Percentiles rank a stretch among this genome's conserved stretches.
Conservation (phyloP, 805 yeast species). For the Wickerhamomyces bisporus region DNA sequence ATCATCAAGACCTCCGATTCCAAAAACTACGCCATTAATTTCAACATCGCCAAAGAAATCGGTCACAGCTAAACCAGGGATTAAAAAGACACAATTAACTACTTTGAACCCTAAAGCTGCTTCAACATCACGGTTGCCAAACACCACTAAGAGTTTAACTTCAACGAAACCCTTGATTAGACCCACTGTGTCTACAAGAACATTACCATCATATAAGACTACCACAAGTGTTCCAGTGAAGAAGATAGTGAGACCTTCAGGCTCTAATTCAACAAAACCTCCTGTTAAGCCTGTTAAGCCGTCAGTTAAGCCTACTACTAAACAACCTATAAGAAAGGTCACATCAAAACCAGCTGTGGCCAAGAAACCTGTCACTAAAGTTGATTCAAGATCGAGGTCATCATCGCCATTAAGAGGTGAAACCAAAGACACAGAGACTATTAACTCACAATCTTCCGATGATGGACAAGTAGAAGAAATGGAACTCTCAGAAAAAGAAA, state of each 20-base stretch:
- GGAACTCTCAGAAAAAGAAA: slow-evolving; percentile 1
- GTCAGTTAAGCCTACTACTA: neutral
- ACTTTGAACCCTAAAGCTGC: neutral
- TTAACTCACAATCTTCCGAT: neutral
- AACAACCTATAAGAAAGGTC: neutral
- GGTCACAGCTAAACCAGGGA: neutral
- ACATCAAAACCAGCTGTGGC: neutral
- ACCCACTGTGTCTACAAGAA: neutral
- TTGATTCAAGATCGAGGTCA: slow-evolving; percentile 7
- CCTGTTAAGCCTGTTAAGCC: neutral
- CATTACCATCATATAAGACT: neutral
- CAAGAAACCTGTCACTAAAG: neutral
- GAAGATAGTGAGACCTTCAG: too few relatives aligned
- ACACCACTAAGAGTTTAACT: neutral
- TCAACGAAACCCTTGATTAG: neutral
- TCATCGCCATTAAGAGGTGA: slow-evolving; percentile 14
- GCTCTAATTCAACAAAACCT: neutral
- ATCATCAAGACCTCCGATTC: slow-evolving; percentile 1
- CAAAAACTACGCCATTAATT: neutral
- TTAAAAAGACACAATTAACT: neutral
- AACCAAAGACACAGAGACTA: slow-evolving; percentile 3
- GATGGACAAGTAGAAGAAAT: neutral
- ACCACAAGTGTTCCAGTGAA: too few relatives aligned
- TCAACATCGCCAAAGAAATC: neutral
- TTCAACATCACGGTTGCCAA: neutral